Conservation (phyloP, 305 asterid species). For the Solanum hybrid region DNA sequence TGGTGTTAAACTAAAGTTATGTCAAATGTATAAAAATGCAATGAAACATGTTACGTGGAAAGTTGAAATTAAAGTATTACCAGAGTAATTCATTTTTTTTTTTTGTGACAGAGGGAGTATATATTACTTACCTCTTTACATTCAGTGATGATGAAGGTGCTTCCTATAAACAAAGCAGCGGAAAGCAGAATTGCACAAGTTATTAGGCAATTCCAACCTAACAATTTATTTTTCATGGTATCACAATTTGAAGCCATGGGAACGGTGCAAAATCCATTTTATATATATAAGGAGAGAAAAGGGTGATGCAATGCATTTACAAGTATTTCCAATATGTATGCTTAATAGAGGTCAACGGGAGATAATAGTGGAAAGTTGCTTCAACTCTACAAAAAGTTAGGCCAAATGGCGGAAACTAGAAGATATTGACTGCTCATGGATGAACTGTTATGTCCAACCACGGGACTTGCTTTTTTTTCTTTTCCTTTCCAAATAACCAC, state of each 20-base stretch:
- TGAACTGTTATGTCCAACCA: neutral
- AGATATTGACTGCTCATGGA: neutral
- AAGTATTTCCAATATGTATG: neutral
- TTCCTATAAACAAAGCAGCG: slow-evolving; percentile 36
- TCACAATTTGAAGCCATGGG: slow-evolving; percentile 9
- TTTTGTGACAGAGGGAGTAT: neutral
- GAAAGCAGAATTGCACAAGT: slow-evolving; percentile 35
- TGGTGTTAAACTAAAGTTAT: neutral
- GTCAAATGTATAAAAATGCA: neutral
- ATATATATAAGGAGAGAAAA: neutral
- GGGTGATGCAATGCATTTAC: neutral
- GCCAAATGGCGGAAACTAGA: neutral
- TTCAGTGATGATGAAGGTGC: slow-evolving; percentile 27
- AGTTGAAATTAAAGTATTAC: neutral
- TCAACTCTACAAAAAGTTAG: neutral
- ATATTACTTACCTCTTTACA: slow-evolving; percentile 48
- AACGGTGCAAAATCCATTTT: neutral
- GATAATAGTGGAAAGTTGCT: slow-evolving; percentile 8
- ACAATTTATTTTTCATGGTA: slow-evolving; percentile 28
- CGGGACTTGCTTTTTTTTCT: neutral
- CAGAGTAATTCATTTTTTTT: neutral
- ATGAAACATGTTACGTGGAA: neutral
- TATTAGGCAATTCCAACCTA: slow-evolving; percentile 26
- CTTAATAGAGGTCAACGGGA: neutral
- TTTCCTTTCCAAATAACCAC: neutral